Conservation (phyloP, 257 asterid species). For the Solanum neorickii region DNA sequence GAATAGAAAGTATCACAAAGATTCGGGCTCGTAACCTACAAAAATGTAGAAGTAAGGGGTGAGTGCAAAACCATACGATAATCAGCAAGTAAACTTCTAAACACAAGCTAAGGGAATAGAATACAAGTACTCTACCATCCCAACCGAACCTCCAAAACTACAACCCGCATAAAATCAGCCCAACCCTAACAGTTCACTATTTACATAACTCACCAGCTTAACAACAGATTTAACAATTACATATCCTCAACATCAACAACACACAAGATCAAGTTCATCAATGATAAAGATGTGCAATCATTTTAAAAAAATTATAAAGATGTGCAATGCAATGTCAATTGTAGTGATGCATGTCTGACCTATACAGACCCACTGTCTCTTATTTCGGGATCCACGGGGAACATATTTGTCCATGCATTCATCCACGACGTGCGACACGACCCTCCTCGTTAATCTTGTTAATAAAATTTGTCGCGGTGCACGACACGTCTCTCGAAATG, state of each 20-base stretch:
- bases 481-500: not conserved
- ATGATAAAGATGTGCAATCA: not conserved
- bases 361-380: not conserved
- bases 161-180: not conserved
- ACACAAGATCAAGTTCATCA: not conserved
- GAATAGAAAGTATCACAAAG: not conserved
- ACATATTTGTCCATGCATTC: not conserved
- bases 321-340: not conserved
- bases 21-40: not conserved
- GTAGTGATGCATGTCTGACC: not conserved
- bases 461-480: not conserved
- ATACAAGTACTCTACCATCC: not conserved
- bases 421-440: not conserved
- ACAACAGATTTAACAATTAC: not conserved
- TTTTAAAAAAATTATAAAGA: no score
- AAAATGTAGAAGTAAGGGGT: not conserved
- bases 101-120: not conserved
- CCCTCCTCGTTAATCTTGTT: not conserved
- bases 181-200: not conserved
- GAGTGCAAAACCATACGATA: not conserved
- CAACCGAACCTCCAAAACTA: not conserved
- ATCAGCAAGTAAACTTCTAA: not conserved
- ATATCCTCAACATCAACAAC: not conserved
- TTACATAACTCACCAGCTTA: not conserved
- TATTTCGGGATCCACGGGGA: rapidly evolving